phyloP scores from a whole-genome alignment of 345 rosid species.

The Atalantia buxifolia region DNA sequence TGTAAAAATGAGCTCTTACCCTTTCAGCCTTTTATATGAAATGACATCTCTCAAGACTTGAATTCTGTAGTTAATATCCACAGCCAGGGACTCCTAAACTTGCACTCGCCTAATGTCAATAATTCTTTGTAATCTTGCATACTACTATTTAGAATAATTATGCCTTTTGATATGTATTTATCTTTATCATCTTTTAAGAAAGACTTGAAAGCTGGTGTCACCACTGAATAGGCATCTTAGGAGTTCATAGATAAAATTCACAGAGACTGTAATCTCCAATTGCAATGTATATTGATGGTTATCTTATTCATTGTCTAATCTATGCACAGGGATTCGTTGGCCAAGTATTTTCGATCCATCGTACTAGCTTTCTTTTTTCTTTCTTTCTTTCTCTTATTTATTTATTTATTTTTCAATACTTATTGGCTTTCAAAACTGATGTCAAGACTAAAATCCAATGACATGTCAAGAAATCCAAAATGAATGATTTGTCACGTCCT shows the following conservation, averaged over 20 bases:
- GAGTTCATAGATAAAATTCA: background rate
- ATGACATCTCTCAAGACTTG: background rate
- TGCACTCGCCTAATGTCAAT: background rate
- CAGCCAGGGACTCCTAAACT: background rate
- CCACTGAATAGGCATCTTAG: background rate
- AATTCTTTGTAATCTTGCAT: background rate
- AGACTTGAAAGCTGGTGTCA: background rate
- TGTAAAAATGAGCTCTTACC: background rate
- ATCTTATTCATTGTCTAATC: background rate
- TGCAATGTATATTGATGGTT: background rate
- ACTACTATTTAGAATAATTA: background rate
- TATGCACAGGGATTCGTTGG: background rate
- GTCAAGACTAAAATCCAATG: background rate
- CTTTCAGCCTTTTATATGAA: background rate
- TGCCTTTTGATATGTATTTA: background rate
- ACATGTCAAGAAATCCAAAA: background rate
- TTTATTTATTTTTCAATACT: too few species aligned
- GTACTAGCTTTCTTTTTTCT: background rate
- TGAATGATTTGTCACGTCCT: background rate
- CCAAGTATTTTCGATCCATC: background rate
- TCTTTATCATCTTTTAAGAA: background rate
- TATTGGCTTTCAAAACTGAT: background rate
- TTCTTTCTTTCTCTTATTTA: too few species aligned
- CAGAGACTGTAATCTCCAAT: background rate
- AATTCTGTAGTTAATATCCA: background rate